These are phyloP conservation scores for Candida arabinofermentans DNA, from an alignment of 805 yeast genomes.

Conservation along the genomic window DNA sequence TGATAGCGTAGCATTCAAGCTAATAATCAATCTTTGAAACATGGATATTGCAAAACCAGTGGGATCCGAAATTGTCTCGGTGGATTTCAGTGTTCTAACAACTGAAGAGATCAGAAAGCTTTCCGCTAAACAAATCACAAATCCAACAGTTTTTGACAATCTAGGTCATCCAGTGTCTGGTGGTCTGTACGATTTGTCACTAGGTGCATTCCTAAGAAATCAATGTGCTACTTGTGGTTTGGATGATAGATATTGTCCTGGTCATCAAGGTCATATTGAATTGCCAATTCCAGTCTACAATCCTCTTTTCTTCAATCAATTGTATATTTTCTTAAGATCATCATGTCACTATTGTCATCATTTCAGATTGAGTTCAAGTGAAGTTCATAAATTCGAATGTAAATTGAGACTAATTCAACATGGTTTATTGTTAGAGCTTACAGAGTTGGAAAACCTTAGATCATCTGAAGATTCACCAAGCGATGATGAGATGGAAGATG, in stretches of 20 bases:
- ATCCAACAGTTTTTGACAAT: slow-evolving; percentile 93
- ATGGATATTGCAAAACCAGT: slow-evolving; percentile 98
- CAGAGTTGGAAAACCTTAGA: slow-evolving; percentile 63
- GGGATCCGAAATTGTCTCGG: slow-evolving; percentile 89
- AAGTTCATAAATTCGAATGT: slow-evolving; percentile 73
- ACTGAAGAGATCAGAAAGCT: slow-evolving; percentile 78
- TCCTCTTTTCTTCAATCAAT: slow-evolving; percentile 89
- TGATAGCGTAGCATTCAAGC: neutral
- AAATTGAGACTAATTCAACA: slow-evolving; percentile 79
- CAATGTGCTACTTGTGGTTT: slow-evolving; percentile 94
- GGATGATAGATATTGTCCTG: slow-evolving; percentile 93
- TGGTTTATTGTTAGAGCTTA: slow-evolving; percentile 79
- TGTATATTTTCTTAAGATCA: slow-evolving; percentile 78
- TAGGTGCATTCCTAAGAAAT: slow-evolving; percentile 89
- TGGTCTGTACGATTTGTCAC: slow-evolving; percentile 90
- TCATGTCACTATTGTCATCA: slow-evolving; percentile 88
- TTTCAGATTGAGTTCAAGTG: slow-evolving; percentile 65
- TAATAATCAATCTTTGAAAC: neutral
- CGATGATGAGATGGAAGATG: slow-evolving; percentile 47
- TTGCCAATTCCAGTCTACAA: slow-evolving; percentile 94
- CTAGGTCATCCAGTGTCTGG: slow-evolving; percentile 93
- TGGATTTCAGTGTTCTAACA: slow-evolving; percentile 84
- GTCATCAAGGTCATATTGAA: slow-evolving; percentile 97
- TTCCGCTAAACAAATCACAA: slow-evolving; percentile 93
- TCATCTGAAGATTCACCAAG: slow-evolving; percentile 35